Evolutionary conservation across 1,284 basidiomycete species (phyloP), one percentile per base, ranked within the genome.

Genomic region (Cutaneotrichosporon dermatis): DNA sequence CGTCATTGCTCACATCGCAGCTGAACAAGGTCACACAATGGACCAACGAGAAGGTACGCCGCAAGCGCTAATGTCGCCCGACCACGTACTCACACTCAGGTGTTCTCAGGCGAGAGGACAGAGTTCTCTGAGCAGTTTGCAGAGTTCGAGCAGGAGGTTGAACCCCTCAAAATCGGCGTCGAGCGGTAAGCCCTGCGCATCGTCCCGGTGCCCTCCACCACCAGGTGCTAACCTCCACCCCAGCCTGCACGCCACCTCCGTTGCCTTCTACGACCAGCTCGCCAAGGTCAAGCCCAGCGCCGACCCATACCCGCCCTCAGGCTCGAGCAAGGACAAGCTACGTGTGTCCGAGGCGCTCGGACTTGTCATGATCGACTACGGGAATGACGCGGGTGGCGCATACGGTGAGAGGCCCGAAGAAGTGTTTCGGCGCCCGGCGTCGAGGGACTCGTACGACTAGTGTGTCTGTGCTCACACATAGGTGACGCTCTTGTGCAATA

Each of bases 291-390:
- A 75, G 57, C 63, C 73, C 4, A 74, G 70, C 8, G 66, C 73
- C 1, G 78, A 79, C 62, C 75, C 76, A 0, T 72, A 71, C 50
- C 74, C 74, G 9, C 66, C 73, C 11, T 61, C 70, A 34, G 70
- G 69, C 4, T 58, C 54, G 15, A 64, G 66, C 11, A 77, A 77
- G 62, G 74, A 77, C 11, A 77, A 77, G 62, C 68, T 78, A 34
- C 77, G 88, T 25, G 84, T 87, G 0, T 80, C 89, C 35, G 90
- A 92, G 68, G 84, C 85, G 33, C 80, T 93, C 6, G 91, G 91
- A 2, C 81, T 89, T 53, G 88, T 89, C 45, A 91, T 93, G 90
- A 87, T 90, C 59, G 81, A 83, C 36, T 88, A 91, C 69, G 90
- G 91, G 9, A 88, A 90, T 67, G 85, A 90, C 68, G 87, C 89